Evolutionary conservation across 345 rosid species (phyloP), one percentile per base, ranked within the genome.

Genomic region (Carallia brachiata): DNA sequence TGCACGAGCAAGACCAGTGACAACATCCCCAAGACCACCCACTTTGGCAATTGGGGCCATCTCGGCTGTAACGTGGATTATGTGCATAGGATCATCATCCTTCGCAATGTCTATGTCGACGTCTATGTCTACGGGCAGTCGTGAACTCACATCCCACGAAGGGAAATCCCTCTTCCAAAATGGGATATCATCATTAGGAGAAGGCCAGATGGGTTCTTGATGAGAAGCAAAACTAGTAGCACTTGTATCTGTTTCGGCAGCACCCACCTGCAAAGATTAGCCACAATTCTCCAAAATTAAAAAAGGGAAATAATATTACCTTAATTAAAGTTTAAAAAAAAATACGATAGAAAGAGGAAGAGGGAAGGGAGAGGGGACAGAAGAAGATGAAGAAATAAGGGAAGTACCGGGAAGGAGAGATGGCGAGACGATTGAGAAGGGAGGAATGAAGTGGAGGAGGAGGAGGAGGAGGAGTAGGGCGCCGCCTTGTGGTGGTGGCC

Each of bases 21-120:
- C 86, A 71, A 86, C 90, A 78, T 86, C 88, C 30, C 83, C 88
- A 58, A 86, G 90, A 56, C 90, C 90, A 72, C 90, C 90, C n/a
- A 86, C 90, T 79, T 86, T 82, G 1, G 87, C 90, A 28, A 86
- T 80, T 0, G 90, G 87, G 7, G 87, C 86, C 87, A 84, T 84
- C 73, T 84, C 88, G 50, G 87, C 86, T 9, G 90, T 84, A 39
- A 86, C 81, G 67, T 84, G 88, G 17, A 86, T 75, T 54, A 84
- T 37, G 61, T 82, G 87, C 74, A 82, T 56, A 17, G 36, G 75
- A 73, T 77, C 63, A 9, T 78, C 70, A 78, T 86, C 86, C 71
- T 78, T 86, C 63, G 68, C 75, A 44, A 58, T 58, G 58, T 72
- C 80, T 69, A 53, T 36, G 58, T 74, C 82, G 67, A 47, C 57